Conservation (phyloP, 2,329 filamentous ascomycete genomes). For the Cladosporium sp. region DNA sequence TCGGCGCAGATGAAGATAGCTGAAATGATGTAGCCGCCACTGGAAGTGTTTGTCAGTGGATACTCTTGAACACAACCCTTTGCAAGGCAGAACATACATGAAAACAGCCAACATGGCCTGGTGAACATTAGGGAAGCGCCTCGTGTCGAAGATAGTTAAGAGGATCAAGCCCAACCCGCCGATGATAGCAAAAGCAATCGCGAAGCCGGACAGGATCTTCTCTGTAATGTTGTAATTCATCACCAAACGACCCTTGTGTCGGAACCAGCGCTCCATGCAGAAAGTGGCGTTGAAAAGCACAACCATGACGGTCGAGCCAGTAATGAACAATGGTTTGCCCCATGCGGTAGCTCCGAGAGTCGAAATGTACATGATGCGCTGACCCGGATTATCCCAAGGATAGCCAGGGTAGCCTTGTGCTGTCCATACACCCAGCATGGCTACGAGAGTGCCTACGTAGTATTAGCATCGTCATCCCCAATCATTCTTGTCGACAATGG, state of each 20-base stretch:
- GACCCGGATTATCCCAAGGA: slow-evolving; percentile 57
- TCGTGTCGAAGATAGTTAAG: slow-evolving; percentile 81
- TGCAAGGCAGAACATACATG: slow-evolving; percentile 52
- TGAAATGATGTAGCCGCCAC: slow-evolving; percentile 74
- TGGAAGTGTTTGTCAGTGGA: slow-evolving; percentile 18
- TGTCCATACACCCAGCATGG: slow-evolving; percentile 70
- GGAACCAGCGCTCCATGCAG: slow-evolving; percentile 77
- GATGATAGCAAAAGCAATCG: slow-evolving; percentile 67
- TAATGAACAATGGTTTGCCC: slow-evolving; percentile 77
- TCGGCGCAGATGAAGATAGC: slow-evolving; percentile 89
- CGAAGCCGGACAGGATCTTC: slow-evolving; percentile 61
- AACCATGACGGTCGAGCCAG: slow-evolving; percentile 69
- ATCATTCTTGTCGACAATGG: not conserved
- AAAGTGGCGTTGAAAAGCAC: slow-evolving; percentile 81
- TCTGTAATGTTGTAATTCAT: slow-evolving; percentile 68
- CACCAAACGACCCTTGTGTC: slow-evolving; percentile 75
- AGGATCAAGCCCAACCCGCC: slow-evolving; percentile 81
- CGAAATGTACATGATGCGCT: slow-evolving; percentile 58
- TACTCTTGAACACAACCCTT: not conserved
- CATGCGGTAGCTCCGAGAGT: slow-evolving; percentile 58
- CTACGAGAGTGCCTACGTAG: slow-evolving; percentile 61
- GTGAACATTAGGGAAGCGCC: slow-evolving; percentile 66
- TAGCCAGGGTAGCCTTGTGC: slow-evolving; percentile 59
- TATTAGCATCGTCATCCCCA: slow-evolving; percentile 15
- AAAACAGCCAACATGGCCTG: slow-evolving; percentile 78